Evolutionary conservation across 1,284 basidiomycete species (phyloP).

Genomic region (Coriolopsis trogii): DNA sequence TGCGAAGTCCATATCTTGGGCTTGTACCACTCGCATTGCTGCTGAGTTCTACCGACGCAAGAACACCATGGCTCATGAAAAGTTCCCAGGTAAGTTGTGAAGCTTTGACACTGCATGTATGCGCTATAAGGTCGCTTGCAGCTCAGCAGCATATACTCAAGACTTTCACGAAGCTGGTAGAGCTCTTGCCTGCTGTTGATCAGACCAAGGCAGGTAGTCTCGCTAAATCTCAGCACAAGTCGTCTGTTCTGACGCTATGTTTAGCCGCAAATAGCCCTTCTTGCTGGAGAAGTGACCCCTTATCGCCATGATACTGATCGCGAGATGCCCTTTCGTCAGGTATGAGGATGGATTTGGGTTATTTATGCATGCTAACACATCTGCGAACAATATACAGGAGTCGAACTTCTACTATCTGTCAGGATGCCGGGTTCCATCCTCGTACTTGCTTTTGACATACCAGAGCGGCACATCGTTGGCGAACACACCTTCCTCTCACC

Average conservation of each 20-base stretch:
- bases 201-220: slow-evolving; percentile 44
- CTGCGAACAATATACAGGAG: slow-evolving; percentile 47
- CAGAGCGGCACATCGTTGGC: slow-evolving; percentile 52
- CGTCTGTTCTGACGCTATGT: too few relatives aligned
- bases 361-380: background rate
- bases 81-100: too few relatives aligned
- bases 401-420: slow-evolving; percentile 90
- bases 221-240: background rate
- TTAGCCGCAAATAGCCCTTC: slow-evolving; percentile 65
- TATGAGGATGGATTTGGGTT: slow-evolving; percentile 18
- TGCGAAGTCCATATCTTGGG: too few relatives aligned
- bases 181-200: slow-evolving; percentile 49
- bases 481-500: slow-evolving; percentile 51
- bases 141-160: slow-evolving; percentile 52
- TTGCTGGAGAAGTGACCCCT: slow-evolving; percentile 61
- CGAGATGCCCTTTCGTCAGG: slow-evolving; percentile 74
- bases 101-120: too few relatives aligned
- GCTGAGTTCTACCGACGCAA: too few relatives aligned
- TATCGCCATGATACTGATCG: slow-evolving; percentile 89
- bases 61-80: too few relatives aligned
- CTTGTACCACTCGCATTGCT: too few relatives aligned
- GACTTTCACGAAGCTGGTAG: slow-evolving; percentile 52
- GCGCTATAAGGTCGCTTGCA: too few relatives aligned
- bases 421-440: slow-evolving; percentile 74
- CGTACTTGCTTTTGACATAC: slow-evolving; percentile 68